Percentiles rank a stretch among this genome's conserved stretches.
Evolutionary conservation across 768 basidiomycete species (phyloP).

Genomic region (Phylloporus scabripes): DNA sequence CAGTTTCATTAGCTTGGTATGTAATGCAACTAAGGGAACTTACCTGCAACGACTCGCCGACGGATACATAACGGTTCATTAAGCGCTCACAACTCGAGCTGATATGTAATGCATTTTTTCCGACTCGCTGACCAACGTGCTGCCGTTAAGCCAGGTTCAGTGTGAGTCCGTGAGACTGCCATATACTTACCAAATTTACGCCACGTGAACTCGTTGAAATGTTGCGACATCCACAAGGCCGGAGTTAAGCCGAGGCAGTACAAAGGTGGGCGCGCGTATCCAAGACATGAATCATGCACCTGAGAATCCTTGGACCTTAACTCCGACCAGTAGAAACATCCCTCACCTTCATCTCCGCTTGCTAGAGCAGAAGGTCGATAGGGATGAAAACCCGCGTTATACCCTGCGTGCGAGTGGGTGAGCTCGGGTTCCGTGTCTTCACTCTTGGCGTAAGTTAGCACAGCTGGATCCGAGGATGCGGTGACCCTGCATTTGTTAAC

Average conservation of each 20-base stretch:
- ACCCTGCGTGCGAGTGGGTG: not conserved
- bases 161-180: too few species aligned
- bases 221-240: not conserved
- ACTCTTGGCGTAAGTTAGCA: not conserved
- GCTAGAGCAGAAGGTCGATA: not conserved
- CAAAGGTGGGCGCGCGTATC: not conserved
- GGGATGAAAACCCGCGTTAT: not conserved
- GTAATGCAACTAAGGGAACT: too few species aligned
- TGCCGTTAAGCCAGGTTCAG: not conserved
- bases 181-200: not conserved
- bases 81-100: not conserved
- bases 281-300: not conserved
- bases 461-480: not conserved
- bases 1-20: too few species aligned
- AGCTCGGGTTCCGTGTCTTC: not conserved
- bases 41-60: too few species aligned
- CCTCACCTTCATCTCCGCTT: not conserved
- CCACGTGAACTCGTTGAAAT: not conserved
- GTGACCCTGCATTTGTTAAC: not conserved
- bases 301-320: not conserved
- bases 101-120: not conserved
- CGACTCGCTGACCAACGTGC: not conserved
- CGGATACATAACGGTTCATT: too few species aligned
- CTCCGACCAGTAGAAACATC: too few species aligned
- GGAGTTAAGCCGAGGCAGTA: not conserved